Percentiles rank a stretch among this genome's conserved stretches.
These are phyloP conservation scores for Acacia concinna DNA, from an alignment of 331 rosid genomes.

Conservation along the genomic window DNA sequence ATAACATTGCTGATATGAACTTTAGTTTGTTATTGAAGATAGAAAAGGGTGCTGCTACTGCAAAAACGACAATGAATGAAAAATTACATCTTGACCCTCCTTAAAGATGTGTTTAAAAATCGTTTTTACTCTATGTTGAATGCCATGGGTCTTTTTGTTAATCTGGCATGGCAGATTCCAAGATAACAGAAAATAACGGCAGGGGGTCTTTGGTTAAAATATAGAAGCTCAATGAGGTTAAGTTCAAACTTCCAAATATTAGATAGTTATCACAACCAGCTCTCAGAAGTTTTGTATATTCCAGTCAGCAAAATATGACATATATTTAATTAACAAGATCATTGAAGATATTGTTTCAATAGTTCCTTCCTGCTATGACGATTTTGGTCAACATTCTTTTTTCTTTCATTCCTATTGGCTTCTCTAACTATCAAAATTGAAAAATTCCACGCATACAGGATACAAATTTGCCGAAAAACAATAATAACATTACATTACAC, in stretches of 20 bases:
- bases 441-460: neutral
- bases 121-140: neutral
- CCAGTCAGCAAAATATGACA: neutral
- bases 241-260: neutral
- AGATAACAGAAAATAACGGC: neutral
- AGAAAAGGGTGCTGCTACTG: neutral
- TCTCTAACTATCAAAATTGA: neutral
- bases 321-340: neutral
- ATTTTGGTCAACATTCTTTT: neutral
- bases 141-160: neutral
- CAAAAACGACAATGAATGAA: neutral
- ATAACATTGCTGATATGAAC: no score
- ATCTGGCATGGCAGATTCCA: neutral
- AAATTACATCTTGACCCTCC: neutral
- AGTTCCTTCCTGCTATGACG: neutral
- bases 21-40: neutral
- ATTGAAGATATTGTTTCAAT: slow-evolving; percentile 7
- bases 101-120: neutral
- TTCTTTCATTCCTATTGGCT: neutral
- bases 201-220: neutral
- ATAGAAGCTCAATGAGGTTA: neutral
- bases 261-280: neutral
- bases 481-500: neutral
- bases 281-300: neutral
- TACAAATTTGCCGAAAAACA: neutral